phyloP scores from a whole-genome alignment of 2,329 filamentous ascomycete species.

The Alternaria gansuensis region DNA sequence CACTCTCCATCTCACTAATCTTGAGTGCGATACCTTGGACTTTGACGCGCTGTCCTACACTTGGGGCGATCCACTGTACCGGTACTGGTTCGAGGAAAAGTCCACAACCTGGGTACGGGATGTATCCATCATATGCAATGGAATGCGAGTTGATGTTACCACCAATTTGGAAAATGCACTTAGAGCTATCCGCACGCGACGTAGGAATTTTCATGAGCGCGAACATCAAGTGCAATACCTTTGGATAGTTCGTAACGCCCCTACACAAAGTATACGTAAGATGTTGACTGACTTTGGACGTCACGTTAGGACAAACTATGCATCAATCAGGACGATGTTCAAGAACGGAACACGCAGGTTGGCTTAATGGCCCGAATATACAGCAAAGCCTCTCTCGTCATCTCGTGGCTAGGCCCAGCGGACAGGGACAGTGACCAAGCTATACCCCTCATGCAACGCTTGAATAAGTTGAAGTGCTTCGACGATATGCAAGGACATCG shows the following conservation, averaged over 20 bases:
- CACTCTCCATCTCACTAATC: constrained; percentile 4
- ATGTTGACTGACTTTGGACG: neutral
- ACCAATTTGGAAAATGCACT: constrained; percentile 6
- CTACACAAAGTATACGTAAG: neutral
- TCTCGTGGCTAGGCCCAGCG: constrained; percentile 25
- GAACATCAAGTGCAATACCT: neutral
- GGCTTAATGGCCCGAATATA: constrained; percentile 24
- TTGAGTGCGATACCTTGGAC: neutral
- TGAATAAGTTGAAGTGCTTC: neutral
- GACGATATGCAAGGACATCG: neutral
- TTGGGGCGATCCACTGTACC: constrained; percentile 15
- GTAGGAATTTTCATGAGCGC: neutral
- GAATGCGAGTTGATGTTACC: constrained; percentile 5
- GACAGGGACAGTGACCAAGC: constrained; percentile 8
- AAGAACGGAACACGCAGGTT: constrained; percentile 23
- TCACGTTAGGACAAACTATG: constrained; percentile 21
- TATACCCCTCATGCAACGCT: constrained; percentile 6
- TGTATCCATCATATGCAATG: constrained; percentile 6
- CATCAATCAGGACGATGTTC: constrained; percentile 20
- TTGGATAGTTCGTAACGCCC: constrained; percentile 1
- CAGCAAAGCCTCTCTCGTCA: constrained; percentile 6
- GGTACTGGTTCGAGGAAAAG: constrained; percentile 2
- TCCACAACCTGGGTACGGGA: constrained; percentile 1
- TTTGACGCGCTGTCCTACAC: constrained; percentile 20
- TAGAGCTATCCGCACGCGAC: neutral